Evolutionary conservation across 129 eudicot genomes (phyloP), one percentile per base, ranked within the genome.

Genomic region (Artemisia tridentata): DNA sequence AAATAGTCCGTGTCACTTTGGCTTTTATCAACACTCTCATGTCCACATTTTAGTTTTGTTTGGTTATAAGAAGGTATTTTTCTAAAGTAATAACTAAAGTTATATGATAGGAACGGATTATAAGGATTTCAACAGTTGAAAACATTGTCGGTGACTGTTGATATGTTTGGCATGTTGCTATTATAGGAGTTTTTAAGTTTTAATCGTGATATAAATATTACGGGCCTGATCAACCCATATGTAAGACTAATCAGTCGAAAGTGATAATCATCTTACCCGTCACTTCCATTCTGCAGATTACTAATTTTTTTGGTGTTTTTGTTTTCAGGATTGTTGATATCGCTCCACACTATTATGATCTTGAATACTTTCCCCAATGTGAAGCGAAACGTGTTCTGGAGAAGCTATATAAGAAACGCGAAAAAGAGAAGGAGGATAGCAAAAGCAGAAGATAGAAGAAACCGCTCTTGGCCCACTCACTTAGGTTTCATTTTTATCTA

Each of bases 371-470:
- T 68, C 98, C 98, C 3, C 76, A 87, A 18, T 93, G 98, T 59
- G 98, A 93, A 80, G 98, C 96, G 9, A 93, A 87, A 62, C 95
- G 96, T 0, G 90, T 80, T 25, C 85, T 93, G 12, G 98, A 93
- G 77, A 89, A 83, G 84, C 82, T 93, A 4, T 93, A 93, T 80
- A 85, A 80, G 86, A 87, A 89, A 71, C 78, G 95, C 21, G 95
- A 93, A 79, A 86, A 72, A 48, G 96, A 83, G 61, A 86, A 69
- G 71, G 92, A 83, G n/a, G 96, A 84, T 66, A 79, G 84, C 83
- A 83, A 72, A 74, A 85, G 31, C 76, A 80, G 52, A 71, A 81
- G 80, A 75, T 65, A 57, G n/a, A 55, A 34, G 17, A 3, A n/a
- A 41, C 51, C 51, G 45, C 27, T 41, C 25, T 31, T 63, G 17